Evolutionary conservation across 345 rosid genomes (phyloP).

Genomic region (Eucalyptus marginata): DNA sequence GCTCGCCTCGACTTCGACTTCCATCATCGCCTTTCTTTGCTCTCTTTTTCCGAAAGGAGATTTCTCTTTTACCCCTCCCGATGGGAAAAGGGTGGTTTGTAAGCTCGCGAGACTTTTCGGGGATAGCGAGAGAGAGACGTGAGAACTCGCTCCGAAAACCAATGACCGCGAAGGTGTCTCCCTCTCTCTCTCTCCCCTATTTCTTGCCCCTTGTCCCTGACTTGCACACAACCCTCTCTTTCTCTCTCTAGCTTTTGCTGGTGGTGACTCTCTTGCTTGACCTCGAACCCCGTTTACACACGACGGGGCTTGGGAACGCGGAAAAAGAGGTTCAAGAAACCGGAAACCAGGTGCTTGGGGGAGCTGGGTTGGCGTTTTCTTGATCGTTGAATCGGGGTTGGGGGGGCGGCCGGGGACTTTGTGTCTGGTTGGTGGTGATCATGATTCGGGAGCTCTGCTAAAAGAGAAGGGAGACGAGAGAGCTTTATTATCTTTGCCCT

Average conservation of each 20-base stretch:
- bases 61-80: background rate
- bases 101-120: background rate
- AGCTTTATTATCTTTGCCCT: background rate
- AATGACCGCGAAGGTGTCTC: background rate
- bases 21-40: background rate
- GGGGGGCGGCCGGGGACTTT: background rate
- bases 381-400: background rate
- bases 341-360: background rate
- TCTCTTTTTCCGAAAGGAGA: background rate
- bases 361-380: background rate
- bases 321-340: background rate
- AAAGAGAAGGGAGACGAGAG: background rate
- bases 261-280: background rate
- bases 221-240: background rate
- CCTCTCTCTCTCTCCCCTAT: background rate
- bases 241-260: background rate
- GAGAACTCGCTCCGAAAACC: background rate
- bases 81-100: background rate
- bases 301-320: background rate
- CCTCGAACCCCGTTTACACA: background rate
- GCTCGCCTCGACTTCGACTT: background rate
- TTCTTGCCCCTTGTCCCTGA: background rate
- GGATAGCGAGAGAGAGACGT: background rate
- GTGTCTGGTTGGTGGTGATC: background rate
- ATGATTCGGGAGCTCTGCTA: background rate